phyloP scores from a whole-genome alignment of 2,329 filamentous ascomycete genomes.

The Epichloe bromicola region DNA sequence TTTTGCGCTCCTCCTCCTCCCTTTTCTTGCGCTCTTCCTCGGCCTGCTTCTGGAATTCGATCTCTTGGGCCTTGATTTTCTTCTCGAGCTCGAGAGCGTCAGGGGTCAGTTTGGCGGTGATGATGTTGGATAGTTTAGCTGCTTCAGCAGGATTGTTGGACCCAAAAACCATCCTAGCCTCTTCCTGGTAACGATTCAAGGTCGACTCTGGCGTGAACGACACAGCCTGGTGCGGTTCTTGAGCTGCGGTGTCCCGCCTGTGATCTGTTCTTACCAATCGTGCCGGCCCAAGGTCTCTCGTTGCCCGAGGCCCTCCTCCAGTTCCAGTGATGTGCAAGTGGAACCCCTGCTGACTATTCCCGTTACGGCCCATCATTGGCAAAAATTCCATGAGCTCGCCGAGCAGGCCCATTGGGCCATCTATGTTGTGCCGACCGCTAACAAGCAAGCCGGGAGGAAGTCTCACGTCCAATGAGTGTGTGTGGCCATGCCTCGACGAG shows the following conservation, averaged over 20 bases:
- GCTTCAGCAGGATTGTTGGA: slow-evolving; percentile 50
- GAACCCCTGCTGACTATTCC: slow-evolving; percentile 37
- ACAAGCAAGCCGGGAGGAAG: slow-evolving; percentile 34
- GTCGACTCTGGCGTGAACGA: slow-evolving; percentile 63
- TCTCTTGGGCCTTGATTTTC: slow-evolving; percentile 48
- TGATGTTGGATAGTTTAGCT: slow-evolving; percentile 51
- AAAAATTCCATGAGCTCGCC: slow-evolving; percentile 44
- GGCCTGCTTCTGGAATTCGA: slow-evolving; percentile 34
- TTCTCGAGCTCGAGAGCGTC: slow-evolving; percentile 74
- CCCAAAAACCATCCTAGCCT: slow-evolving; percentile 77
- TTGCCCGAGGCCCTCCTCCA: slow-evolving; percentile 32
- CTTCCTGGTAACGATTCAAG: slow-evolving; percentile 71
- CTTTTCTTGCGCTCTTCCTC: slow-evolving; percentile 48
- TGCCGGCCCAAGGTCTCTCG: slow-evolving; percentile 33
- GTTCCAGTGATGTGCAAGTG: slow-evolving; percentile 46
- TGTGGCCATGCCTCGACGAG: slow-evolving; percentile 34
- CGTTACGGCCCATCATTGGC: slow-evolving; percentile 31
- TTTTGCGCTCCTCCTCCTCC: slow-evolving; percentile 52
- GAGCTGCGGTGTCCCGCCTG: slow-evolving; percentile 32
- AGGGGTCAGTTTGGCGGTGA: slow-evolving; percentile 65
- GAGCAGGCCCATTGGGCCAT: slow-evolving; percentile 41
- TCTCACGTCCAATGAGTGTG: slow-evolving; percentile 41
- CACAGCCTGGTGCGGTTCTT: slow-evolving; percentile 62
- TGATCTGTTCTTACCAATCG: slow-evolving; percentile 33
- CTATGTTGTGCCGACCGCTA: slow-evolving; percentile 23